Base-by-base conservation (phyloP, 768 basidiomycete species). In the Nevesoporus exiguus region DNA sequence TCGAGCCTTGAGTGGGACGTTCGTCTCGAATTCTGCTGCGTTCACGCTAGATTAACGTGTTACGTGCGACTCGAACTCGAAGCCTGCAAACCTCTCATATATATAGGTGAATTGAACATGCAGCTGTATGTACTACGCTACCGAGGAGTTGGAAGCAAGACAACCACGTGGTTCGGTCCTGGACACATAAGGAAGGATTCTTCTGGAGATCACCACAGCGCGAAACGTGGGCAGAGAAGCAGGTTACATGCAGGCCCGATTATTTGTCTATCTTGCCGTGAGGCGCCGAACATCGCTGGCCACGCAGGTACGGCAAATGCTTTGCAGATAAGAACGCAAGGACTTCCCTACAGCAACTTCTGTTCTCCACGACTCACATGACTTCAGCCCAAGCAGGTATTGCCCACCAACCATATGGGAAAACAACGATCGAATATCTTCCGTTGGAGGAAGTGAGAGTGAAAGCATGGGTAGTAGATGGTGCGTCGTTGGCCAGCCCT, bases 401-500 rank as follows among this genome's bases (percentile, higher is more conserved):
- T 24, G 63, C 66, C 8, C 64, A 76, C 54, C 67, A 66, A 41
- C 59, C 63, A 3, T 49, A 39, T 11, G 68, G 69, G 36, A 47
- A 62, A 36, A 37, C 51, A 7, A 46, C 43, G 17, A 55, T 71
- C 13, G 57, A 62, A n/a, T 55, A 74, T 59, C 71, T 82, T 1
- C 62, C 71, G 1, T 65, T 82, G 0, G 74, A 79, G 50, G 67
- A 78, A 48, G 71, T 80, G 14, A 60, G 40, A 1, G 73, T 76
- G 10, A 72, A 66, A 14, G 76, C 69, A 0, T 66, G 76, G 48
- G 71, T 81, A 1, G 66, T 80, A 0, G 79, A 81, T 46, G 70
- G 79, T 80, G 47, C 49, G 61, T 61, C 40, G 40, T 39, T 19
- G 8, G 21, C 11, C 3, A 17, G 9, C 3, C 10, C 2, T 3